A percentile compares a stretch with the other conserved stretches of the same genome.
Conservation (phyloP, 2,329 filamentous ascomycete species). For the Fusarium sacchari region DNA sequence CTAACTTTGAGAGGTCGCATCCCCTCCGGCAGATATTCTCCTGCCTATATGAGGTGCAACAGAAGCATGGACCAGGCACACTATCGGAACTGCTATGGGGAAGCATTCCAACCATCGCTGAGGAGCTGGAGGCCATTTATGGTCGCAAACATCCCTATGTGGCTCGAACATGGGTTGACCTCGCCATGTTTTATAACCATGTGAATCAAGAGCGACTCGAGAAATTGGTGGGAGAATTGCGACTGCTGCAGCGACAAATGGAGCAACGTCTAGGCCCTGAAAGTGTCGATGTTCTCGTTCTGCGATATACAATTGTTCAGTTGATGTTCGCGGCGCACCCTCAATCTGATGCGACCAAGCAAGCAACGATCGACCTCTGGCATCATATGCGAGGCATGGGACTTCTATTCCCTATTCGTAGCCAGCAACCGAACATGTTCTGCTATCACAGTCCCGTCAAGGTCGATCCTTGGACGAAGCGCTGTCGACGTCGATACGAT, state of each 20-base stretch:
- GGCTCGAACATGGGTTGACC: conserved; percentile 54
- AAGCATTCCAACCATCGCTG: conserved; percentile 54
- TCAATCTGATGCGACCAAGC: conserved; percentile 48
- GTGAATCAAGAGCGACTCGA: conserved; percentile 50
- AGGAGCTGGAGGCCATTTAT: conserved; percentile 58
- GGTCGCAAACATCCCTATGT: conserved; percentile 56
- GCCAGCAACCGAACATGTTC: conserved; percentile 51
- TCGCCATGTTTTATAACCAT: conserved; percentile 54
- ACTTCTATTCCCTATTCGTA: conserved; percentile 50
- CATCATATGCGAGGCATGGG: conserved; percentile 49
- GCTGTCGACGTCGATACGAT: conserved; percentile 55
- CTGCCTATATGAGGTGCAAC: conserved; percentile 56
- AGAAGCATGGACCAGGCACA: conserved; percentile 55
- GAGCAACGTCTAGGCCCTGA: conserved; percentile 49
- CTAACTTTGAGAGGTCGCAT: conserved; percentile 55
- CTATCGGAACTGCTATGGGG: conserved; percentile 57
- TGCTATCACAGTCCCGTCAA: conserved; percentile 58
- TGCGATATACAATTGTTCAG: conserved; percentile 56
- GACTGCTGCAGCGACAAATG: conserved; percentile 48
- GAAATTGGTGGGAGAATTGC: conserved; percentile 52
- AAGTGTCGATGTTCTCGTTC: conserved; percentile 49
- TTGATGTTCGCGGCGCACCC: conserved; percentile 51
- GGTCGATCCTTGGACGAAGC: conserved; percentile 56
- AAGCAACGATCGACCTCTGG: conserved; percentile 53
- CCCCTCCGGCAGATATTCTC: conserved; percentile 56